Base-by-base conservation (phyloP, 2,329 filamentous ascomycete genomes). In the Phoma sp. region DNA sequence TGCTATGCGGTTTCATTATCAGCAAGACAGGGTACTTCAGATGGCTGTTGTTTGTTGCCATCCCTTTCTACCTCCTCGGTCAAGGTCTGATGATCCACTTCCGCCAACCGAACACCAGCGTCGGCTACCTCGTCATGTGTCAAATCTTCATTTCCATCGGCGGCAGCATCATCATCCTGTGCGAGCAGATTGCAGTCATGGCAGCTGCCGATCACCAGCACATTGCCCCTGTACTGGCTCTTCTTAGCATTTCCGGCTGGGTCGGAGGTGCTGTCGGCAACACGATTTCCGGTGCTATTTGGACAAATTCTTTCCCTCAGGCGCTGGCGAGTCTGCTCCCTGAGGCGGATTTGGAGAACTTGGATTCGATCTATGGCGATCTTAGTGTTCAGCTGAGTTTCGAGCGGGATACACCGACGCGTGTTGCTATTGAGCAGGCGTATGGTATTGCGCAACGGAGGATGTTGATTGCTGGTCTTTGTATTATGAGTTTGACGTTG, bases 221-320 rank as follows among this genome's bases (percentile, higher is more conserved):
- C 55, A 80, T 89, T 54, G 87, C 72, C 0, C 58, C 65, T 7
- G 61, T 67, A 6, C 59, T 75, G 11, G 72, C 71, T 4, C 50
- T 65, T 5, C 80, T 85, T 2, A 78, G 88, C 22, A 80, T 89
- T n/a, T 83, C 85, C 27, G 78, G 82, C 53, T 82, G 80, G 55
- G 80, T 89, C 54, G 87, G 73, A 6, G 64, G 68, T n/a, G 70
- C 70, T 3, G 66, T 75, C 13, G 73, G 73, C 3, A 58, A 51
- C 33, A 80, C 86, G 1, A 78, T 89, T 36, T 81, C 86, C 0
- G 81, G 80, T 0, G 84, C 85, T 2, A 83, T 89, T 55, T 89
- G 86, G 86, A 84, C 82, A 7, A 54, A 61, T 36, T 46, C 55
- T 1, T 59, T 66, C 4, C 57, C 57, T 3, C 49, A 57, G 10